Evolutionary conservation across 352 stramenopile genomes (phyloP).

Genomic region (Pythium brassicae): DNA sequence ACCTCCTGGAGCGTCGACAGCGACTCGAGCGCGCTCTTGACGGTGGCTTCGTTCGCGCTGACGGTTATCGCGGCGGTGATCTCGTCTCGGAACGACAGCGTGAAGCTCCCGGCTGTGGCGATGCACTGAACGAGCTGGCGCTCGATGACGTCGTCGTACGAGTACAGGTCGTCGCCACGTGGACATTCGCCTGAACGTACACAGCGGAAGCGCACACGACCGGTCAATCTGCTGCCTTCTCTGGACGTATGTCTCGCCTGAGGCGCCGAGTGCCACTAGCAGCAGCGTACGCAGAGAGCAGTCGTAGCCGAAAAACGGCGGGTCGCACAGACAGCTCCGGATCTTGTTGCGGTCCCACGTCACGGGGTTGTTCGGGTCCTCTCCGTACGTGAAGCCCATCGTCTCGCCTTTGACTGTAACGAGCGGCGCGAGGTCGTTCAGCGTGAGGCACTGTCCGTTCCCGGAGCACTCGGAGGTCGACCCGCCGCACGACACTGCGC

Average conservation of each 20-base stretch:
- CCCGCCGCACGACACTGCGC: slow-evolving; percentile 47
- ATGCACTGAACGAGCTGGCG: slow-evolving; percentile 58
- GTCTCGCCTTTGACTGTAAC: slow-evolving; percentile 50
- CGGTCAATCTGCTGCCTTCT: neutral
- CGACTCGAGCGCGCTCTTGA: slow-evolving; percentile 48
- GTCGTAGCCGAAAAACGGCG: slow-evolving; percentile 56
- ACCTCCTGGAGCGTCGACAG: slow-evolving; percentile 42
- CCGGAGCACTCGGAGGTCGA: slow-evolving; percentile 51
- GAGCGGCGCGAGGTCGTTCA: slow-evolving; percentile 58
- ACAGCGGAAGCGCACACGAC: neutral
- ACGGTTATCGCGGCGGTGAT: slow-evolving; percentile 38
- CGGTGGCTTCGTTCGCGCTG: slow-evolving; percentile 21
- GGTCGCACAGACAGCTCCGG: slow-evolving; percentile 63
- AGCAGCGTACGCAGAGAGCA: slow-evolving; percentile 49
- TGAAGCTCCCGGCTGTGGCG: slow-evolving; percentile 54
- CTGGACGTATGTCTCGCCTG: neutral
- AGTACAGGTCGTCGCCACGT: slow-evolving; percentile 66
- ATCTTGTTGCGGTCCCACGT: slow-evolving; percentile 75
- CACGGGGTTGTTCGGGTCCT: slow-evolving; percentile 57
- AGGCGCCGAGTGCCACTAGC: neutral
- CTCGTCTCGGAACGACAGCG: slow-evolving; percentile 60
- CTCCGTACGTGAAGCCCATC: slow-evolving; percentile 50
- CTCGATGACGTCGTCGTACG: slow-evolving; percentile 50
- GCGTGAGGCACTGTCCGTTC: slow-evolving; percentile 68
- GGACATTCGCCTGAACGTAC: slow-evolving; percentile 49